Base-by-base conservation (phyloP, 208 protist genomes). In the Histomonas meleagridis region DNA sequence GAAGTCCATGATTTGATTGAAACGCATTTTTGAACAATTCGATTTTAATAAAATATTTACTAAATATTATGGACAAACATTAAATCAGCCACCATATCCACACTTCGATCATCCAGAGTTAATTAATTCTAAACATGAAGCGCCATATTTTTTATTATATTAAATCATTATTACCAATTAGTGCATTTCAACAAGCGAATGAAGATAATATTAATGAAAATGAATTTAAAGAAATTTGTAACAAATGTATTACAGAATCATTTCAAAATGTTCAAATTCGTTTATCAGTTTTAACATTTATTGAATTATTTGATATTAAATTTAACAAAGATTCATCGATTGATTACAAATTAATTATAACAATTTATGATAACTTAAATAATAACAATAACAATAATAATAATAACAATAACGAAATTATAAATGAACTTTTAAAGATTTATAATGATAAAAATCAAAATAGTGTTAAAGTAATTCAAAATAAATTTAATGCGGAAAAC, bases 1-100 rank as follows among this genome's bases (percentile, higher is more conserved):
- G 76, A 86, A 86, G 9, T 86, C 0, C 76, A 86, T 49, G 76
- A 86, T 55, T 55, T 86, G 40, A 14, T 86, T 16, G 4, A 51
- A 49, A 16, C 46, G 12, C 76, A 86, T 38, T 86, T 86, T n/a
- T 35, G 18, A 12, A 12, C 26, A 86, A n/a, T 86, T 32, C 18
- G 76, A 86, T 55, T 86, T 86, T 48, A 38, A 4, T 14, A 86
- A 86, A 86, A n/a, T 86, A 14, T 86, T 86, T n/a, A 86, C 76
- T 32, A 9, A 55, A 21, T 21, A 55, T 26, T 86, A 86, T n/a
- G 76, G 76, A 86, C 51, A 86, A 16, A 55, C 7, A 51, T 18
- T 26, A 55, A 46, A 46, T 57, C 76, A 86, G 38, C 76, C 76
- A 18, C 40, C 40, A 16, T 86, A 38, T 28, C 76, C 76, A 38